A percentile compares a stretch with the other conserved stretches of the same genome.
Evolutionary conservation across 345 rosid species (phyloP).

Genomic region (Arabidopsis arenosa): DNA sequence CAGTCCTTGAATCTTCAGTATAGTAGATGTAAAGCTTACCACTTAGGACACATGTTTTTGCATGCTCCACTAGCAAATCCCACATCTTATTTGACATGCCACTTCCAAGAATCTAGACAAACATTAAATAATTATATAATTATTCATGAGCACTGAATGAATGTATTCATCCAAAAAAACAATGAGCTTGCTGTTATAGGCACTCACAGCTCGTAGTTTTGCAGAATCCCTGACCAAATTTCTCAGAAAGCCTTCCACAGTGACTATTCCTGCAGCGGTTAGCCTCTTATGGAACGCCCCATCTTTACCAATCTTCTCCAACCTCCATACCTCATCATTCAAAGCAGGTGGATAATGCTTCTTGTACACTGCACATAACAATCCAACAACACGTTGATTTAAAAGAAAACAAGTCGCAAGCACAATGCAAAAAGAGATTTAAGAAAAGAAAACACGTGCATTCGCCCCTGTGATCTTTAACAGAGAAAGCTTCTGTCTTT

Average conservation of each 20-base stretch:
- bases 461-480: slow-evolving; percentile 90
- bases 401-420: slow-evolving; percentile 6
- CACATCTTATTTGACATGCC: slow-evolving; percentile 98
- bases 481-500: slow-evolving; percentile 87
- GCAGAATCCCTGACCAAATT: slow-evolving; percentile 64
- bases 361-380: slow-evolving; percentile 73
- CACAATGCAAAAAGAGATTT: not conserved
- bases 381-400: not conserved
- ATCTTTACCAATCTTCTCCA: slow-evolving; percentile 95
- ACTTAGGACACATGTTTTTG: slow-evolving; percentile 81
- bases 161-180: slow-evolving; percentile 9
- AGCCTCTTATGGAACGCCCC: slow-evolving; percentile 94
- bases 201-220: slow-evolving; percentile 70
- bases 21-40: slow-evolving; percentile 77
- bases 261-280: slow-evolving; percentile 49
- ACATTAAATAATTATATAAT: not conserved
- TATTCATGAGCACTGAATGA: slow-evolving; percentile 23
- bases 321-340: slow-evolving; percentile 86
- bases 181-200: slow-evolving; percentile 12
- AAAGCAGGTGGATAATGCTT: slow-evolving; percentile 90
- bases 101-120: slow-evolving; percentile 77
- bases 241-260: slow-evolving; percentile 77
- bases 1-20: slow-evolving; percentile 71
- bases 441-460: slow-evolving; percentile 41
- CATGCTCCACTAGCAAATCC: slow-evolving; percentile 87